Base-by-base conservation (phyloP, 345 rosid genomes). In the Garcia nutans region DNA sequence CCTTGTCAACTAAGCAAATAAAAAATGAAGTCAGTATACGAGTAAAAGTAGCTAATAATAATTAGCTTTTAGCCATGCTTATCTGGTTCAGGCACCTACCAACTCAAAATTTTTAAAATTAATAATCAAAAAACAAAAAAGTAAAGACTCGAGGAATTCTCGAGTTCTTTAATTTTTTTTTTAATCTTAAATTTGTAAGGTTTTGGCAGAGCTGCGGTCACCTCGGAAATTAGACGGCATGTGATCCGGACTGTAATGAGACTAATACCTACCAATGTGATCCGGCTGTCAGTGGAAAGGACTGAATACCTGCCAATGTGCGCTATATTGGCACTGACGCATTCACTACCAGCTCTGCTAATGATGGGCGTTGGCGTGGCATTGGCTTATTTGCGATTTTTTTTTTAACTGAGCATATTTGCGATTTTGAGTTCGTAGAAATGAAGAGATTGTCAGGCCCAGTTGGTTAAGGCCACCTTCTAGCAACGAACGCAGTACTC, bases 11-110 rank as follows among this genome's bases (percentile, higher is more conserved):
- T 19, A 72, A 65, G 71, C 26, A 68, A 47, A 47, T 1, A 74
- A 50, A 81, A 83, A 10, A 71, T 42, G 71, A 61, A 80, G 82
- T 77, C 70, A 42, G 78, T 70, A 80, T 70, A 81, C 73, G 41
- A 59, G 61, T 10, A 9, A 57, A 77, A 77, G 65, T 64, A 54
- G 68, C 52, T 33, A 44, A 69, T 65, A 44, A 69, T 65, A 26
- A 28, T 52, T 41, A 9, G 61, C 42, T 69, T 63, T 70, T 26
- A 41, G 20, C 62, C 13, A 75, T 28, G 19, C 44, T 65, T 9
- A 6, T 23, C 19, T n/a, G 28, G 19, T 13, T 19, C 44, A 49
- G 64, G 11, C 75, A 73, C 72, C 76, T 23, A 63, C 71, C 2
- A 45, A 63, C 70, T 55, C 45, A 50, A 10, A 50, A 31, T 44